Conservation (phyloP, 768 basidiomycete genomes). For the Tylopilus plumbeoviolaceoides region DNA sequence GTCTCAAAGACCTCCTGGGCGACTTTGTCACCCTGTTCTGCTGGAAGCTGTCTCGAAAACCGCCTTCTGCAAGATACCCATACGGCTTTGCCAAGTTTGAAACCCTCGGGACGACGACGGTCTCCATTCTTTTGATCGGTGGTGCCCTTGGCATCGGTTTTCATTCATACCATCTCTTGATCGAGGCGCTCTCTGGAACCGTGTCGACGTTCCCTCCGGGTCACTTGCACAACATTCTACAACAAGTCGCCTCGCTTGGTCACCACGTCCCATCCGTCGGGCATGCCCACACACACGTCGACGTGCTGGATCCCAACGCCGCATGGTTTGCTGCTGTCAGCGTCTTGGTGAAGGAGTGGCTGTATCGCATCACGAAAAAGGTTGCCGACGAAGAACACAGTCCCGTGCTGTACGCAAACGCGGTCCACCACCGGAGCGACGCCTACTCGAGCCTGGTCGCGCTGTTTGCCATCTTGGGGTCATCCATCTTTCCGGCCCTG, state of each 20-base stretch:
- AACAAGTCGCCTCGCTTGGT: slow-evolving; percentile 50
- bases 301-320: slow-evolving; percentile 82
- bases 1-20: slow-evolving; percentile 65
- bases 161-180: slow-evolving; percentile 83
- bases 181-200: slow-evolving; percentile 66
- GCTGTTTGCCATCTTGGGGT: slow-evolving; percentile 88
- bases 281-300: slow-evolving; percentile 53
- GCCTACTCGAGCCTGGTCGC: slow-evolving; percentile 92
- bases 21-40: slow-evolving; percentile 90
- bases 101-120: slow-evolving; percentile 87
- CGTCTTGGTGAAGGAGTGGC: slow-evolving; percentile 85
- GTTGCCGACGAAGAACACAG: slow-evolving; percentile 91
- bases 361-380: slow-evolving; percentile 83
- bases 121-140: slow-evolving; percentile 81
- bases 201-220: slow-evolving; percentile 64
- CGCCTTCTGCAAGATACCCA: slow-evolving; percentile 78
- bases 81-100: slow-evolving; percentile 94
- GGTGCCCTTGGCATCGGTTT: slow-evolving; percentile 84
- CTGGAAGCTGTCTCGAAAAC: slow-evolving; percentile 79
- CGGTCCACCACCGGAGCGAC: slow-evolving; percentile 96
- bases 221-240: slow-evolving; percentile 57
- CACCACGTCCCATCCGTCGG: slow-evolving; percentile 49
- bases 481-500: slow-evolving; percentile 77
- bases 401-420: slow-evolving; percentile 93
- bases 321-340: slow-evolving; percentile 91